phyloP scores from a whole-genome alignment of 2,329 filamentous ascomycete genomes.

The Aspergillus fructus region DNA sequence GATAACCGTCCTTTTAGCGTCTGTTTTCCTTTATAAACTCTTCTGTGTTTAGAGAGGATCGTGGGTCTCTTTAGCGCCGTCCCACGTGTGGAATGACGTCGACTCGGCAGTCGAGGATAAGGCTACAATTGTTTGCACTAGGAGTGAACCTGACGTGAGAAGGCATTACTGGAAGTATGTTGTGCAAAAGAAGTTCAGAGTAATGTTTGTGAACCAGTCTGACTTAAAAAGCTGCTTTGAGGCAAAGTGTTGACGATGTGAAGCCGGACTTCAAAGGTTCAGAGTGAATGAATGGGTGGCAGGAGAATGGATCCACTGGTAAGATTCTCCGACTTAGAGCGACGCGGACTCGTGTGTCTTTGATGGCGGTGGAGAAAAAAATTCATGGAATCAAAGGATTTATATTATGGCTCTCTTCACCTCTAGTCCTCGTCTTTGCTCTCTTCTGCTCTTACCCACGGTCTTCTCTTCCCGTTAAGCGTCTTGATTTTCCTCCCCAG shows the following conservation, averaged over 20 bases:
- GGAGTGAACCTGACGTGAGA: no score
- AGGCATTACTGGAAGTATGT: no score
- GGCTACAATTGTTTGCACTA: not conserved
- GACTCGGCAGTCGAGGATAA: not conserved
- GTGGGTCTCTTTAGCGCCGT: conserved; percentile 18
- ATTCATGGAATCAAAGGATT: conserved; percentile 5
- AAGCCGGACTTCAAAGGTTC: no score
- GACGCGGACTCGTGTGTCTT: conserved; percentile 9
- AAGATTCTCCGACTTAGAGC: not conserved
- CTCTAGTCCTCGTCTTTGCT: not conserved
- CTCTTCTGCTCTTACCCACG: not conserved
- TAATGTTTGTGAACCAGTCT: no score
- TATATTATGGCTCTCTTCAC: conserved; percentile 1
- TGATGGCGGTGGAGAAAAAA: conserved; percentile 9
- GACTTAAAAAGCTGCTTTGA: no score
- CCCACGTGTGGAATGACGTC: conserved; percentile 3
- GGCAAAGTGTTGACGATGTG: no score
- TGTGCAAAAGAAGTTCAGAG: no score
- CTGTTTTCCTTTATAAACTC: conserved; percentile 4
- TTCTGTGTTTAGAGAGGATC: conserved; percentile 10
- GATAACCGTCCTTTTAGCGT: conserved; percentile 15
- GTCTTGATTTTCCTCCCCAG: conserved; percentile 1
- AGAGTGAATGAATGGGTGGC: not conserved
- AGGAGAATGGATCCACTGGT: not conserved
- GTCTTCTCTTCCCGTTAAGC: conserved; percentile 8